These are phyloP conservation scores for Didymella pomorum DNA, from an alignment of 2,329 filamentous ascomycete species.

Conservation along the genomic window DNA sequence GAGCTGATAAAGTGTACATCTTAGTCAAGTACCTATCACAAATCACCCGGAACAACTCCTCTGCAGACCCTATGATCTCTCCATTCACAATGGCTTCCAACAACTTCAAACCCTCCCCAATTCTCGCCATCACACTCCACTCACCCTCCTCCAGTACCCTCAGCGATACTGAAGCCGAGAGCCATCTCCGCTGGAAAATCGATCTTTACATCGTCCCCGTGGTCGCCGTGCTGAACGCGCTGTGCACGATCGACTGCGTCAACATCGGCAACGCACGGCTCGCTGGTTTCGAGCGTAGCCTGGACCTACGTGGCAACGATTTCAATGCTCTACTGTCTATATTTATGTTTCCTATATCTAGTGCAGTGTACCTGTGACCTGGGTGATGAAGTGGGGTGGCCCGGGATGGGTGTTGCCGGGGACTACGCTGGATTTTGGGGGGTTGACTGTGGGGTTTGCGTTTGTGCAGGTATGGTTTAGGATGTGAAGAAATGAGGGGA, in stretches of 20 bases:
- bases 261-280: slow-evolving; percentile 2
- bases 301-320: neutral
- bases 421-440: neutral
- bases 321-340: neutral
- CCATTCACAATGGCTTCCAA: neutral
- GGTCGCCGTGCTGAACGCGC: neutral
- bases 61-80: neutral
- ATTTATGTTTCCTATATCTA: neutral
- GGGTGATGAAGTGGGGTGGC: neutral
- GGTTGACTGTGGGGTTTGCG: neutral
- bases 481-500: too few species aligned
- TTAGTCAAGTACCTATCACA: too few species aligned
- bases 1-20: neutral
- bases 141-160: neutral
- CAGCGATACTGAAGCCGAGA: neutral
- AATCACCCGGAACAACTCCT: too few species aligned
- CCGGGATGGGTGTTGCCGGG: neutral
- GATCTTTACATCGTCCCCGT: neutral
- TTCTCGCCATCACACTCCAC: neutral
- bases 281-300: neutral
- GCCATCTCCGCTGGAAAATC: neutral
- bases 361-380: neutral
- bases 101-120: neutral
- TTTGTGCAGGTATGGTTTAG: neutral
- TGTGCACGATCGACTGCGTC: neutral